phyloP scores from a whole-genome alignment of 164 flowering plant species.

The Vitis vinifera region DNA sequence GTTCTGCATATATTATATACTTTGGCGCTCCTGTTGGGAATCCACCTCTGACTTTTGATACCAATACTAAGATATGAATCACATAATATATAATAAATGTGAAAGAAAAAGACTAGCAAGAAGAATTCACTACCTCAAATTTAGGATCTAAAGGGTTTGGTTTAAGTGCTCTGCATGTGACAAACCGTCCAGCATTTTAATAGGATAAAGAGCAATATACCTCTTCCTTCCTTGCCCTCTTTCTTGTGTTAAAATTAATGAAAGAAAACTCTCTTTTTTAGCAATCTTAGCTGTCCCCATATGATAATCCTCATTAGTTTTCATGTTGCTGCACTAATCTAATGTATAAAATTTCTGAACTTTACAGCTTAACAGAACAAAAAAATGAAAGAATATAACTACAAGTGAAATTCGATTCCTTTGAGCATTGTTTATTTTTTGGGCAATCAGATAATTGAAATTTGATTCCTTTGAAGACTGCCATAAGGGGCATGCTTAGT shows the following conservation, averaged over 20 bases:
- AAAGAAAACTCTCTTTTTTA: conserved; percentile 1
- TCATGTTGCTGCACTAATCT: background rate
- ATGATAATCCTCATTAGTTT: conserved; percentile 1
- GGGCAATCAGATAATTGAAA: too few species aligned
- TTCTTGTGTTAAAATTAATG: background rate
- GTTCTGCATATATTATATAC: background rate
- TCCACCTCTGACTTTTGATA: conserved; percentile 17
- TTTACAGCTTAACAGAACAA: conserved; percentile 9
- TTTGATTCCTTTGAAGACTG: background rate
- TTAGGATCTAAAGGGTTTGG: conserved; percentile 31
- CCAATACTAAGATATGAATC: conserved; percentile 11
- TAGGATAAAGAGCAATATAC: conserved; percentile 2
- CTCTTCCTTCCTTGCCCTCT: background rate
- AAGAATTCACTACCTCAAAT: conserved; percentile 20
- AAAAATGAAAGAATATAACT: background rate
- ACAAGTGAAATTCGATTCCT: background rate
- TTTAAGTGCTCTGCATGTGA: conserved; percentile 37
- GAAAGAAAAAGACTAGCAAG: background rate
- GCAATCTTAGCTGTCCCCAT: conserved; percentile 18
- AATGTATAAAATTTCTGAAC: background rate
- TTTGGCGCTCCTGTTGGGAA: conserved; percentile 14
- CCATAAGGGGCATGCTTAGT: background rate
- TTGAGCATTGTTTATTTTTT: too few species aligned
- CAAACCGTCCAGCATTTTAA: conserved; percentile 23
- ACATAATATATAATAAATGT: background rate